Evolutionary conservation across 2,329 filamentous ascomycete species (phyloP), one percentile per base, ranked within the genome.

Genomic region (Alternaria sp.): DNA sequence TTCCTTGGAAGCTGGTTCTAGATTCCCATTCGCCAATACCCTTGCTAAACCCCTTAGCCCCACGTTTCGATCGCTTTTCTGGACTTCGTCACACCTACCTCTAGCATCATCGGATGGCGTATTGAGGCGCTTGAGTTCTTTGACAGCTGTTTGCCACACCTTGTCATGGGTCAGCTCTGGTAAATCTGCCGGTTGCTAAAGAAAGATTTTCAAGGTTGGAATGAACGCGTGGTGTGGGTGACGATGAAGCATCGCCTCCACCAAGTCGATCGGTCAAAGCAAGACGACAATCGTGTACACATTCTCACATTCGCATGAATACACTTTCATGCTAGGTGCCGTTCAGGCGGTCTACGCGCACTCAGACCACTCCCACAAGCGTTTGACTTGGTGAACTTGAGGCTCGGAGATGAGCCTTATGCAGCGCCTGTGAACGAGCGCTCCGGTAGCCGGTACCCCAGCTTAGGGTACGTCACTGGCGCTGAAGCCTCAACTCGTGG

Each of bases 361-460:
- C 36, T 40, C n/a, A 40, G 36, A 30, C 57, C 28, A 44, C 59
- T 46, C 54, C 30, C 57, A 55, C 49, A 53, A 50, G 28, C 13
- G 40, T 52, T 49, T 55, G 50, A 53, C 43, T 55, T 71, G 66
- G 53, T 53, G 50, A 63, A 23, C 54, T 40, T 63, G 61, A 26
- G 54, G 28, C 55, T 32, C 66, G 73, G 72, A 74, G 62, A 77
- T 74, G 71, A 75, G 60, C 45, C 62, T 58, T 67, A 74, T 76
- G 73, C 73, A 28, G 60, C 30, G 26, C 28, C 51, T 67, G 61
- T 61, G 58, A 64, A 66, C 66, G 53, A 63, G 45, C 45, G 45
- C 65, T 57, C 59, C 62, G 53, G 62, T 63, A 62, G 51, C 50
- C 54, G 55, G 36, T 32, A 64, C 44, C 62, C 60, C 52, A 67